Evolutionary conservation across 1,139 yeast species (phyloP).

Genomic region (Zhuliangozyma parablackwelliae): DNA sequence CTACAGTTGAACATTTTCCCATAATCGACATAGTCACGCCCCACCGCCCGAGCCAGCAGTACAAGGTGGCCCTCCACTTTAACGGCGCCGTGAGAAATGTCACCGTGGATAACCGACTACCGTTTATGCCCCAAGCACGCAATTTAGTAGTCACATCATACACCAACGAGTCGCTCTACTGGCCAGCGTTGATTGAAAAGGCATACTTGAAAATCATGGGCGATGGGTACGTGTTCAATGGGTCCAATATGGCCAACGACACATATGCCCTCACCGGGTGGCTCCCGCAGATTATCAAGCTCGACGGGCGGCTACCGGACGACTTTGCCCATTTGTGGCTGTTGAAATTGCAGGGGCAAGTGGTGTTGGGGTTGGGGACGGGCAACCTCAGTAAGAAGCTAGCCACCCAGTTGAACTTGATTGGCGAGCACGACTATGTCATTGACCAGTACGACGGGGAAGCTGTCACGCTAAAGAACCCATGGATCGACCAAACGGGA

Average conservation of each 20-base stretch:
- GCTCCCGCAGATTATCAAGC: constrained; percentile 60
- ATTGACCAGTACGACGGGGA: constrained; percentile 7
- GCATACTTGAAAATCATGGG: constrained; percentile 66
- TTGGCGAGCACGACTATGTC: constrained; percentile 70
- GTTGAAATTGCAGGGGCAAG: constrained; percentile 24
- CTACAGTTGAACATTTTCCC: constrained; percentile 25
- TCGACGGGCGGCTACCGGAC: constrained; percentile 25
- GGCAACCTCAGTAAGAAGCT: constrained; percentile 43
- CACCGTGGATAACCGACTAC: constrained; percentile 45
- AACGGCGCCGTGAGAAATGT: constrained; percentile 60
- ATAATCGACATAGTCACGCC: constrained; percentile 22
- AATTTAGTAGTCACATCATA: constrained; percentile 36
- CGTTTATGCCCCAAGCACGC: constrained; percentile 17
- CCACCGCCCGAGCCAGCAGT: constrained; percentile 24
- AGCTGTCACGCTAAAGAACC: constrained; percentile 28
- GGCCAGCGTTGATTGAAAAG: constrained; percentile 78
- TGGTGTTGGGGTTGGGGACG: constrained; percentile 67
- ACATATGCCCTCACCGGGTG: constrained; percentile 65
- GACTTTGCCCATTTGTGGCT: constrained; percentile 29
- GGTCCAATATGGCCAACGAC: constrained; percentile 81
- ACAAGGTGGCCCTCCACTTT: constrained; percentile 34
- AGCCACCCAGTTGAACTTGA: constrained; percentile 34
- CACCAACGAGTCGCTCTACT: constrained; percentile 34
- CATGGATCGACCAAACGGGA: constrained; percentile 15
- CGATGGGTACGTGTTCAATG: constrained; percentile 57